Evolutionary conservation across 495 filamentous ascomycete species (phyloP).

Genomic region (Xylaria bambusicola): DNA sequence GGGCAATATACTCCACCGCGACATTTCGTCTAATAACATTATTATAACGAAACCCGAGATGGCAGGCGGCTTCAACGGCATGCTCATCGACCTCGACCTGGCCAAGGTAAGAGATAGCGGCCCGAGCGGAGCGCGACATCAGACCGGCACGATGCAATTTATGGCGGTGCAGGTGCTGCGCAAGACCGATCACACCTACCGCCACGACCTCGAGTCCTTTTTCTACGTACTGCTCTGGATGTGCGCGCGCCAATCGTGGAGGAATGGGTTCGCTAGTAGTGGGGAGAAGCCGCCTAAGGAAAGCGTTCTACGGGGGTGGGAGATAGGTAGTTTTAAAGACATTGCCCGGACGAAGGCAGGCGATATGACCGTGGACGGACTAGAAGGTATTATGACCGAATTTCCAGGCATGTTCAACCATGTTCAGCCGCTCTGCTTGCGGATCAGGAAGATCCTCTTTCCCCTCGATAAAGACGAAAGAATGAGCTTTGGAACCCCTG

Average conservation of each 20-base stretch:
- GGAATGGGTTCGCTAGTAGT: conserved; percentile 26
- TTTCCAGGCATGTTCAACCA: not conserved
- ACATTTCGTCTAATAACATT: conserved; percentile 44
- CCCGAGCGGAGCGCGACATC: conserved; percentile 14
- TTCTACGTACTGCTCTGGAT: conserved; percentile 27
- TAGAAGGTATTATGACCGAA: not conserved
- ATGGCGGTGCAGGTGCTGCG: conserved; percentile 38
- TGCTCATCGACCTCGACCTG: conserved; percentile 41
- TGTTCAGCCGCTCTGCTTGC: not conserved
- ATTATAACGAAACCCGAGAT: conserved; percentile 31
- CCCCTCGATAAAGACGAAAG: not conserved
- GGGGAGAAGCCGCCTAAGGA: conserved; percentile 18
- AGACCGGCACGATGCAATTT: conserved; percentile 20
- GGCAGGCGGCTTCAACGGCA: conserved; percentile 26
- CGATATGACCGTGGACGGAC: not conserved
- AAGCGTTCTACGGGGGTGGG: conserved; percentile 25
- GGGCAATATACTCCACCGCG: conserved; percentile 42
- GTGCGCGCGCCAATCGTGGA: conserved; percentile 31
- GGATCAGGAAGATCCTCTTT: conserved; percentile 19
- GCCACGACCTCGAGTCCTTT: conserved; percentile 31
- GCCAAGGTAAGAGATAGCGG: conserved; percentile 25
- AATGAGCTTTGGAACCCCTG: conserved; percentile 6
- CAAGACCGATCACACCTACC: conserved; percentile 33
- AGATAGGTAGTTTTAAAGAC: conserved; percentile 23
- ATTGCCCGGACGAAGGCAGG: conserved; percentile 21